Conservation (phyloP, 2,329 filamentous ascomycete genomes). For the Zymoseptoria crescenta region DNA sequence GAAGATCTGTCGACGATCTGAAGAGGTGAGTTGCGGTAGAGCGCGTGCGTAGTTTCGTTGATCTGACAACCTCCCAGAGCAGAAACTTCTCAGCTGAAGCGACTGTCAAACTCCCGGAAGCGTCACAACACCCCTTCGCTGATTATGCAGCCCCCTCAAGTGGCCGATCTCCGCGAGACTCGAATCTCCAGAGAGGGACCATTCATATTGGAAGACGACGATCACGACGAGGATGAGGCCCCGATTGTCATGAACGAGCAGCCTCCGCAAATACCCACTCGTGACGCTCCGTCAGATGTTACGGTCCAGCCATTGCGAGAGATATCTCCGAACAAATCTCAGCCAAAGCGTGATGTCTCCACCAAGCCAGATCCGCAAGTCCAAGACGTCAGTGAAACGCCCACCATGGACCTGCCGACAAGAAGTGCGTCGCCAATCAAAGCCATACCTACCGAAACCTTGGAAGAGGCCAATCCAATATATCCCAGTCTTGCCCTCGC, state of each 20-base stretch:
- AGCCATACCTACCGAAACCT: background rate
- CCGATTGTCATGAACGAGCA: conserved; percentile 1
- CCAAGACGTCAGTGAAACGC: conserved; percentile 5
- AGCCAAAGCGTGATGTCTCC: background rate
- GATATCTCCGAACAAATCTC: conserved; percentile 23
- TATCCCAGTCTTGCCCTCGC: conserved; percentile 13
- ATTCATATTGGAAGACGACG: conserved; percentile 26
- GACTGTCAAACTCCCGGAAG: conserved; percentile 27
- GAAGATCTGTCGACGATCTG: conserved; percentile 2
- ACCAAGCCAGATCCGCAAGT: conserved; percentile 1
- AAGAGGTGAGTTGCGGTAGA: conserved; percentile 9
- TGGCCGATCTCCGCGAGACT: background rate
- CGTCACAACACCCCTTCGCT: conserved; percentile 25
- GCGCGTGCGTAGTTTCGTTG: background rate
- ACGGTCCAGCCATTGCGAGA: conserved; percentile 14
- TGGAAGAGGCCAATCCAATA: conserved; percentile 8
- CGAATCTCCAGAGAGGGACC: conserved; percentile 12
- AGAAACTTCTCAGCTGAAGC: conserved; percentile 16
- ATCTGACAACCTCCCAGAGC: conserved; percentile 11
- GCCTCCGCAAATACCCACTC: background rate
- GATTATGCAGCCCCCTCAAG: conserved; percentile 8
- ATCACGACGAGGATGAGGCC: conserved; percentile 17
- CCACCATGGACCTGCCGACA: background rate
- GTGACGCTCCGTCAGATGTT: background rate
- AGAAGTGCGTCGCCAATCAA: conserved; percentile 1